These are phyloP conservation scores for Fusarium buxicola DNA, from an alignment of 2,329 filamentous ascomycete genomes.

Conservation along the genomic window DNA sequence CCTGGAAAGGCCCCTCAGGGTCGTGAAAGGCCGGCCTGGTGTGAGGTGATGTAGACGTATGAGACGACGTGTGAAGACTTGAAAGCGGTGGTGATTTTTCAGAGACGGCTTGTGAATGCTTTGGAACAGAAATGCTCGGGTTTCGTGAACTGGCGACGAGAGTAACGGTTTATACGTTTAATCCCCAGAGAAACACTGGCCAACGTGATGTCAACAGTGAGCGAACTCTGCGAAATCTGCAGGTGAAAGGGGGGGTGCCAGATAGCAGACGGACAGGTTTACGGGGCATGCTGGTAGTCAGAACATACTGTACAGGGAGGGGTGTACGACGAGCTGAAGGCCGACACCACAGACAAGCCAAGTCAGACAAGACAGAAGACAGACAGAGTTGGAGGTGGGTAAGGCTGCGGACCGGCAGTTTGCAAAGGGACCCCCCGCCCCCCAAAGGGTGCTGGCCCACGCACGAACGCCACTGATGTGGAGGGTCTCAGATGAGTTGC, in stretches of 20 bases:
- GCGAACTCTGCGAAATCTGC: slow-evolving; percentile 37
- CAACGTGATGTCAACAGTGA: slow-evolving; percentile 36
- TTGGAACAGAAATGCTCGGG: slow-evolving; percentile 8
- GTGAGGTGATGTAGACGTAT: slow-evolving; percentile 11
- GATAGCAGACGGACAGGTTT: slow-evolving; percentile 35
- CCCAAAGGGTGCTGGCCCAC: slow-evolving; percentile 36
- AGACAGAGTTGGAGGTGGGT: slow-evolving; percentile 41
- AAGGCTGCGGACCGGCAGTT: slow-evolving; percentile 50
- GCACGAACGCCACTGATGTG: slow-evolving; percentile 48
- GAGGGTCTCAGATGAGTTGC: slow-evolving; percentile 47
- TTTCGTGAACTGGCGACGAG: slow-evolving; percentile 22
- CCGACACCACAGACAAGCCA: slow-evolving; percentile 14
- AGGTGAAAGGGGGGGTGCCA: slow-evolving; percentile 42
- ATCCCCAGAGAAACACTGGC: slow-evolving; percentile 18
- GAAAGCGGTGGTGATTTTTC: slow-evolving; percentile 8
- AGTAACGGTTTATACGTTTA: slow-evolving; percentile 40
- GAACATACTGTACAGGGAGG: slow-evolving; percentile 26
- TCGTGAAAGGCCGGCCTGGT: slow-evolving; percentile 1
- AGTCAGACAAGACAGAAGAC: slow-evolving; percentile 1
- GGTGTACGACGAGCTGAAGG: slow-evolving; percentile 31
- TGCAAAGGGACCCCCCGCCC: slow-evolving; percentile 44
- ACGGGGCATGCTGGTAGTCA: slow-evolving; percentile 37
- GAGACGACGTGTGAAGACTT: slow-evolving; percentile 10
- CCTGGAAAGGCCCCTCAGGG: slow-evolving; percentile 26
- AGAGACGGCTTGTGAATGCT: slow-evolving; percentile 16